Conservation (phyloP, 1,284 basidiomycete species). For the Puccinia novopanici region DNA sequence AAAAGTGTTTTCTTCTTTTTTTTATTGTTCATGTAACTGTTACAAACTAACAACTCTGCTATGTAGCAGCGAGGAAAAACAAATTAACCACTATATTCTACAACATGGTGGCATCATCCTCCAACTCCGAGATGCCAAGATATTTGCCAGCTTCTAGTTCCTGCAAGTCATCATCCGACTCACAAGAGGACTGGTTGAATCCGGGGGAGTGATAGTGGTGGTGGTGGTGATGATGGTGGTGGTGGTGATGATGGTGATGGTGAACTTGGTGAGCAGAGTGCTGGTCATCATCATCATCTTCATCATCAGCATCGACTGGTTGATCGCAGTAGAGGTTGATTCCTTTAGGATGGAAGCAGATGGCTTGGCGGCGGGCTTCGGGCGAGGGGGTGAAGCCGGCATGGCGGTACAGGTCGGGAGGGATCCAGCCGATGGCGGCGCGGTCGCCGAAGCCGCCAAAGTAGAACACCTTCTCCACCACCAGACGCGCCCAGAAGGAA, state of each 20-base stretch:
- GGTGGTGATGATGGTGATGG: background rate
- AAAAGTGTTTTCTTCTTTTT: too few relatives aligned
- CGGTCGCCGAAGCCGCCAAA: slow-evolving; percentile 50
- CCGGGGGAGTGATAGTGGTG: background rate
- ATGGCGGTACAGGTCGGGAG: slow-evolving; percentile 14
- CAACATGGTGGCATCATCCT: background rate
- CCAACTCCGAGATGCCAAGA: background rate
- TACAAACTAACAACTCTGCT: too few relatives aligned
- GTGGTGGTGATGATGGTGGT: background rate
- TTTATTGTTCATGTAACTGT: too few relatives aligned
- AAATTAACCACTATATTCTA: too few relatives aligned
- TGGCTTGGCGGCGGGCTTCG: background rate
- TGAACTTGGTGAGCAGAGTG: background rate
- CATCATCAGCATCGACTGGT: background rate
- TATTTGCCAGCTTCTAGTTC: too few relatives aligned
- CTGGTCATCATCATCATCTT: background rate
- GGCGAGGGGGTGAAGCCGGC: background rate
- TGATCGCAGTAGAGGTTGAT: slow-evolving; percentile 47
- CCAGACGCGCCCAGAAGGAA: slow-evolving; percentile 31
- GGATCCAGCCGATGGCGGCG: slow-evolving; percentile 44
- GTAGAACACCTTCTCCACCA: slow-evolving; percentile 32
- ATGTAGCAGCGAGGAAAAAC: too few relatives aligned
- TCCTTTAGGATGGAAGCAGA: slow-evolving; percentile 33
- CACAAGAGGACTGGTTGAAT: background rate
- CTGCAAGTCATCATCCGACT: background rate